Evolutionary conservation across 108 stramenopile genomes (phyloP), one percentile per base, ranked within the genome.

Genomic region (Skeletonema menzelii): DNA sequence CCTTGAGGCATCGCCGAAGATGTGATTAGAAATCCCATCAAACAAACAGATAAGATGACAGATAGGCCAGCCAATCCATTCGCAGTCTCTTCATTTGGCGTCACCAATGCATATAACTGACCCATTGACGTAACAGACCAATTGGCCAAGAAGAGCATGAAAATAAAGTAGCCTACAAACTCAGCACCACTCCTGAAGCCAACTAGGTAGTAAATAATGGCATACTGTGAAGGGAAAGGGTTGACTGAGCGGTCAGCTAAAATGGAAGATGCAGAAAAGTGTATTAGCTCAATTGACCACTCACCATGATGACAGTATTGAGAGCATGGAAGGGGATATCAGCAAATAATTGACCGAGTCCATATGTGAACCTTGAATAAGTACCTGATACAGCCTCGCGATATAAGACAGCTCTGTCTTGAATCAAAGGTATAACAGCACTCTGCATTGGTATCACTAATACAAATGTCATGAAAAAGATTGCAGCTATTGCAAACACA

Each of bases 371-470:
- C 8, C 79, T 57, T 20, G 74, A 67, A 44, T 84, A 84, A 20
- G 65, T 67, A 61, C 83, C 83, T 26, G 56, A 60, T 3, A 77
- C 75, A 28, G 79, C 65, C 40, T 84, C 83, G 7, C 83, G 55
- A 56, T 84, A 84, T 2, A 84, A 65, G 3, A 84, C 83, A 12
- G 83, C 72, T 22, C 83, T 34, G 38, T 84, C 83, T 26, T 80
- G 75, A 15, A 84, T 59, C n/a, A 80, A 47, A 14, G 83, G 79
- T 34, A 83, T 66, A 0, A 83, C 82, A 8, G 82, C 64, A 12
- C 73, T 69, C 42, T 79, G 77, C 82, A 83, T 83, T 31, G 82
- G 82, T 20, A 83, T 79, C 55, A 82, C 82, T 15, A 82, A 63
- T 0, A 82, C 69, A 73, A 82, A 82, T 3, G 38, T 42, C 55